These are phyloP conservation scores for Dillenia suffruticosa DNA, from an alignment of 164 flowering plant species.

Conservation along the genomic window DNA sequence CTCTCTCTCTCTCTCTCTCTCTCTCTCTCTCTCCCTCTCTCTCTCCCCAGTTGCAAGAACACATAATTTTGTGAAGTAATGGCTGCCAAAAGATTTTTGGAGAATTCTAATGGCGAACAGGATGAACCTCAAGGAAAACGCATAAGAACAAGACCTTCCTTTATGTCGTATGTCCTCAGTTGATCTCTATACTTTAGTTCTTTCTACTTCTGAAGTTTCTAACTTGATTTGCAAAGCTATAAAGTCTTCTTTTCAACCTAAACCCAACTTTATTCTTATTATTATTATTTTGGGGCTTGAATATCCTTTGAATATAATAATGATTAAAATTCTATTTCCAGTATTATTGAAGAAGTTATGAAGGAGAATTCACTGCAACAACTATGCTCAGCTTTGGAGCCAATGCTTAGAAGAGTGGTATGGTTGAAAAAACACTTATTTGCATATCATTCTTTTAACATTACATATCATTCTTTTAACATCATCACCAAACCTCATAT, in stretches of 20 bases:
- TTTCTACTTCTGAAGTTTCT: not conserved
- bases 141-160: conserved; percentile 36
- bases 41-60: not conserved
- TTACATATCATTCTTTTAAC: too few species aligned
- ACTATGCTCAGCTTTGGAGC: conserved; percentile 53
- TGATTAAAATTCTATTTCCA: conserved; percentile 13
- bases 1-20: not conserved
- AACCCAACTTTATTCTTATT: not conserved
- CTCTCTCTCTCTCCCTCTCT: not conserved
- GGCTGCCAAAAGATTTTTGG: conserved; percentile 53
- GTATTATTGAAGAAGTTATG: conserved; percentile 53
- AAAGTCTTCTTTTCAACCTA: not conserved
- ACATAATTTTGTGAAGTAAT: conserved; percentile 15
- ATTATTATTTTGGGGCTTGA: not conserved
- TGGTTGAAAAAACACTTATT: not conserved
- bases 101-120: conserved; percentile 24
- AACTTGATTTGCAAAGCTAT: not conserved
- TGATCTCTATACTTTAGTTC: not conserved
- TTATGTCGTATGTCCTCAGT: conserved; percentile 53
- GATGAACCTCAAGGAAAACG: conserved; percentile 34
- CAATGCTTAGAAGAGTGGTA: conserved; percentile 75
- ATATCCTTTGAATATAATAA: not conserved
- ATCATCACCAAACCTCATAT: too few species aligned
- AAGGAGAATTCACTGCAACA: conserved; percentile 42
- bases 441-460: too few species aligned